Evolutionary conservation across 352 stramenopile species (phyloP).

Genomic region (Globisporangium cederbergense): DNA sequence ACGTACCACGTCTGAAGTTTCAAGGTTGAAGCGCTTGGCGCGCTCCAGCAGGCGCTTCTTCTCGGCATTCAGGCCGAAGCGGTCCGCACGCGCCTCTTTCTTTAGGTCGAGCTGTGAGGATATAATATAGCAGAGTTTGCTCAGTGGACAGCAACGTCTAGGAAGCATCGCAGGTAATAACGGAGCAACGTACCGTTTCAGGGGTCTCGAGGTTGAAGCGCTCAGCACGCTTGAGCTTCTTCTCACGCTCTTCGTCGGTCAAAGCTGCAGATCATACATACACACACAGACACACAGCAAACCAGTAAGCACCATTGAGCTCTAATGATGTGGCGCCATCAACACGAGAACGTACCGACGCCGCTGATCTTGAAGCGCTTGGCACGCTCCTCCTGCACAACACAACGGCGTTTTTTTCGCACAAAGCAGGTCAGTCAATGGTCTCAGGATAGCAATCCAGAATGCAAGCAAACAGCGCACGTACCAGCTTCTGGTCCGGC

Average conservation of each 20-base stretch:
- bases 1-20: constrained; percentile 76
- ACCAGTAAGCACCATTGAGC: neutral
- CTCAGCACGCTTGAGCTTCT: constrained; percentile 74
- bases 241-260: constrained; percentile 45
- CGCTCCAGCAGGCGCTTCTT: constrained; percentile 78
- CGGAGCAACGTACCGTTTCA: constrained; percentile 46
- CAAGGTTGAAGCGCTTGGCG: constrained; percentile 80
- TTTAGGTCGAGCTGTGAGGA: constrained; percentile 68
- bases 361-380: constrained; percentile 75
- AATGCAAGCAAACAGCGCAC: neutral
- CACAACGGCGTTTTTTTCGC: neutral
- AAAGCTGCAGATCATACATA: constrained; percentile 6
- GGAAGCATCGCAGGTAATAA: too few species aligned
- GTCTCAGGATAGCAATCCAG: neutral
- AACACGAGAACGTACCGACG: constrained; percentile 22
- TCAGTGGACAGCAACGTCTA: too few species aligned
- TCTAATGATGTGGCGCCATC: neutral
- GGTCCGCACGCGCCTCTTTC: constrained; percentile 71
- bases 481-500: constrained; percentile 75
- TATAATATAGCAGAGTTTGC: neutral
- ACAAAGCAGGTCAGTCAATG: neutral
- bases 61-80: constrained; percentile 82
- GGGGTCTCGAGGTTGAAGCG: constrained; percentile 78
- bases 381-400: constrained; percentile 51
- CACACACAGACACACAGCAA: constrained; percentile 1